Percentiles rank a stretch among this genome's conserved stretches.
Evolutionary conservation across 1,284 basidiomycete genomes (phyloP).

Genomic region (Erythrobasidium hasegawianum): DNA sequence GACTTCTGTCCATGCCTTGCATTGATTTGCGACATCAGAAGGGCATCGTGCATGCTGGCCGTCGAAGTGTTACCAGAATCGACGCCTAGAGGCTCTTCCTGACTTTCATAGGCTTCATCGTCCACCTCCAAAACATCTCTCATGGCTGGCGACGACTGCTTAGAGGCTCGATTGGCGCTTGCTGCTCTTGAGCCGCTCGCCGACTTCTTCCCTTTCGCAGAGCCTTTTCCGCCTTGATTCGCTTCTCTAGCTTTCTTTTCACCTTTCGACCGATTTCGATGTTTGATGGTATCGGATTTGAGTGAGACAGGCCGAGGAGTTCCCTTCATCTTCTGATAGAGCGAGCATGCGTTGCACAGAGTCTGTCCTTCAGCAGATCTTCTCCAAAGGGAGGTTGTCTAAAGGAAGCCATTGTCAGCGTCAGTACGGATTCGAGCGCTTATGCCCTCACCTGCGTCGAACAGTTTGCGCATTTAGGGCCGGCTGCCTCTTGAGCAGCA

Average conservation of each 20-base stretch:
- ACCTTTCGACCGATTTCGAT: constrained; percentile 45
- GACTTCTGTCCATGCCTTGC: too few relatives aligned
- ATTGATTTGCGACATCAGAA: too few relatives aligned
- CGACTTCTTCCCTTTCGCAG: constrained; percentile 11
- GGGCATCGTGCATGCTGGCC: too few relatives aligned
- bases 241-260: constrained; percentile 37
- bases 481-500: not conserved
- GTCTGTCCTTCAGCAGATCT: constrained; percentile 45
- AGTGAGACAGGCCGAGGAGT: constrained; percentile 46
- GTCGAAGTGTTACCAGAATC: too few relatives aligned
- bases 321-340: constrained; percentile 49
- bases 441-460: constrained; percentile 14
- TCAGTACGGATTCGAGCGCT: not conserved
- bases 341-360: constrained; percentile 48
- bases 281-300: constrained; percentile 48
- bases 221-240: constrained; percentile 2
- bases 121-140: not conserved
- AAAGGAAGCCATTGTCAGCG: not conserved
- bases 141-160: not conserved
- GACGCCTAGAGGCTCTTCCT: too few relatives aligned
- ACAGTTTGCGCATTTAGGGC: constrained; percentile 31
- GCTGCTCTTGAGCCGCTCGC: not conserved
- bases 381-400: constrained; percentile 48
- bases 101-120: not conserved
- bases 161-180: too few relatives aligned